Evolutionary conservation across 2,329 filamentous ascomycete species (phyloP).

Genomic region (Alternaria sp.): DNA sequence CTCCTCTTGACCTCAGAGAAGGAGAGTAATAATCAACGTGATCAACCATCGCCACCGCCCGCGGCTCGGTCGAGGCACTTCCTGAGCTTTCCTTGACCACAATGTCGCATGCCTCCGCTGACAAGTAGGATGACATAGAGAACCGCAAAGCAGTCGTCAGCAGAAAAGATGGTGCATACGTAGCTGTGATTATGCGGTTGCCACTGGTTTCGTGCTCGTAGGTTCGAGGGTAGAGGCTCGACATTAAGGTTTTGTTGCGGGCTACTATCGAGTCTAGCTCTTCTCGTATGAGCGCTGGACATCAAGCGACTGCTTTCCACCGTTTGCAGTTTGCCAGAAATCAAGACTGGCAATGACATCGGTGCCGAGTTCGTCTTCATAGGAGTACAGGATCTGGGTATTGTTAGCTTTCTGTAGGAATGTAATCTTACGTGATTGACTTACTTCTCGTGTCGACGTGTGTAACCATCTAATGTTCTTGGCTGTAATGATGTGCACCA

Average conservation of each 20-base stretch:
- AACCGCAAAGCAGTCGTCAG: background rate
- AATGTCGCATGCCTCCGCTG: background rate
- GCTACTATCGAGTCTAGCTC: constrained; percentile 20
- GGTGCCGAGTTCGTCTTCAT: constrained; percentile 92
- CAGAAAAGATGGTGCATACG: background rate
- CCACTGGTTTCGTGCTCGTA: constrained; percentile 3
- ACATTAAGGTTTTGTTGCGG: background rate
- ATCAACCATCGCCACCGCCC: constrained; percentile 10
- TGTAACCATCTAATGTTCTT: constrained; percentile 98
- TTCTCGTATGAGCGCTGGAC: constrained; percentile 34
- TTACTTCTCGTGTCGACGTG: constrained; percentile 93
- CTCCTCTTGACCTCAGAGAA: background rate
- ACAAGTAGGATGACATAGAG: background rate
- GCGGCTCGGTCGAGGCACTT: constrained; percentile 10
- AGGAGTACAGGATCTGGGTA: constrained; percentile 88
- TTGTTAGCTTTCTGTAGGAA: constrained; percentile 18
- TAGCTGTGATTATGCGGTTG: background rate
- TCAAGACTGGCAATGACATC: constrained; percentile 94
- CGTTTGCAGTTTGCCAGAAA: constrained; percentile 72
- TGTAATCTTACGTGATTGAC: constrained; percentile 1
- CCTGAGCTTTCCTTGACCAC: background rate
- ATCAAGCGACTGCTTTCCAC: constrained; percentile 36
- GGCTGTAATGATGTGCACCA: constrained; percentile 93
- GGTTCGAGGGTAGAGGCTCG: constrained; percentile 9
- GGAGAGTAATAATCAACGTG: constrained; percentile 1